Conservation (phyloP, 768 basidiomycete genomes). For the Lentinula aciculospora region DNA sequence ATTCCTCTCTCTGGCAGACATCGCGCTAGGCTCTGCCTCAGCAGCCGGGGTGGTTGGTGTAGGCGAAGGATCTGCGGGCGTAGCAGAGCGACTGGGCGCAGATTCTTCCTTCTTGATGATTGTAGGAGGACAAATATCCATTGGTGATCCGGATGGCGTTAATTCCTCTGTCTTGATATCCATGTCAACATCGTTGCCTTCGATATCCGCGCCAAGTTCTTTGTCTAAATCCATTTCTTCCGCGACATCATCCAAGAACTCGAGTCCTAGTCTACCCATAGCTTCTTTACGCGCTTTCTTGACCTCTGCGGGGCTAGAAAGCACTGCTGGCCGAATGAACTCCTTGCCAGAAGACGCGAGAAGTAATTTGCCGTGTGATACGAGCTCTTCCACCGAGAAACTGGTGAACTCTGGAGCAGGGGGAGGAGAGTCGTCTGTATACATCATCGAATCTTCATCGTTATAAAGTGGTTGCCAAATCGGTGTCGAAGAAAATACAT, state of each 20-base stretch:
- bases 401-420: constrained; percentile 57
- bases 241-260: constrained; percentile 74
- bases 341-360: constrained; percentile 94
- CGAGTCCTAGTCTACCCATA: constrained; percentile 82
- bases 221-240: constrained; percentile 86
- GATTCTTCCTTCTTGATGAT: constrained; percentile 25
- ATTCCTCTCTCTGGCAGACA: constrained; percentile 92
- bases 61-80: constrained; percentile 48
- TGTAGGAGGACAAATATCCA: constrained; percentile 36
- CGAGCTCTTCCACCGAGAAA: constrained; percentile 73
- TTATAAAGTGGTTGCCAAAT: constrained; percentile 59
- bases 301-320: constrained; percentile 72
- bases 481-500: constrained; percentile 82
- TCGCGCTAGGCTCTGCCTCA: constrained; percentile 43
- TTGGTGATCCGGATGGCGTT: constrained; percentile 27
- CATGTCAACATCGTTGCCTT: constrained; percentile 39
- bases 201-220: constrained; percentile 61
- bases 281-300: constrained; percentile 86
- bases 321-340: constrained; percentile 68
- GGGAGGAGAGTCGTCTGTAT: constrained; percentile 22
- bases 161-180: constrained; percentile 39
- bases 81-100: constrained; percentile 33
- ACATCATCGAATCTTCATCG: constrained; percentile 19
- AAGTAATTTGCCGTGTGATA: constrained; percentile 72
- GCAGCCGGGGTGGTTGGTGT: constrained; percentile 32